phyloP scores from a whole-genome alignment of 148 eudicot genomes.

The Limonium bicolor region DNA sequence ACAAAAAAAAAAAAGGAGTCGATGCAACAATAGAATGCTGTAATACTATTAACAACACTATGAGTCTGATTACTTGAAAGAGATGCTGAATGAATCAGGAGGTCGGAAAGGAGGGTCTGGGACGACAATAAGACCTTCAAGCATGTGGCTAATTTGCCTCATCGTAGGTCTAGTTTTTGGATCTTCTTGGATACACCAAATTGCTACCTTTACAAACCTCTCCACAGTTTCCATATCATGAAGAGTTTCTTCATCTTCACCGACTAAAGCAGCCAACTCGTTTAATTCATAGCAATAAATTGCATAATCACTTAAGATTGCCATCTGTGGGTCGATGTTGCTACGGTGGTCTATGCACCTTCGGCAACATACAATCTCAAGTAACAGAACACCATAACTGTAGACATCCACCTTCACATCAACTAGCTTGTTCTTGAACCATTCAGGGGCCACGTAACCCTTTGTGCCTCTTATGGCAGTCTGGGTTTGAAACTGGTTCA shows the following conservation, averaged over 20 bases:
- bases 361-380: conserved; percentile 32
- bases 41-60: too few relatives aligned
- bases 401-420: conserved; percentile 40
- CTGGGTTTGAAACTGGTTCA: conserved; percentile 28
- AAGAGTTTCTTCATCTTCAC: conserved; percentile 9
- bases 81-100: background rate
- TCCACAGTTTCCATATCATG: background rate
- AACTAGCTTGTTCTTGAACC: conserved; percentile 41
- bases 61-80: too few relatives aligned
- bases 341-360: conserved; percentile 6
- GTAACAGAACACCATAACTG: conserved; percentile 31
- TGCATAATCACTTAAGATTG: conserved; percentile 25
- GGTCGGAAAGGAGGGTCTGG: conserved; percentile 10
- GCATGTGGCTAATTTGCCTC: conserved; percentile 17
- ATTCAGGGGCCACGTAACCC: conserved; percentile 68
- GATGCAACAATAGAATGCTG: too few relatives aligned
- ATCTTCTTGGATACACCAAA: conserved; percentile 36
- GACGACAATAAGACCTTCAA: conserved; percentile 21
- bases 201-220: conserved; percentile 14
- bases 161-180: conserved; percentile 30
- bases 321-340: conserved; percentile 7
- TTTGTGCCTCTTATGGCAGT: conserved; percentile 53
- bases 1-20: too few relatives aligned
- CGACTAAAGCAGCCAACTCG: background rate
- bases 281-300: conserved; percentile 19